A percentile compares a stretch with the other conserved stretches of the same genome.
Conservation (phyloP, 148 eudicot genomes). For the Arbutus unedo region DNA sequence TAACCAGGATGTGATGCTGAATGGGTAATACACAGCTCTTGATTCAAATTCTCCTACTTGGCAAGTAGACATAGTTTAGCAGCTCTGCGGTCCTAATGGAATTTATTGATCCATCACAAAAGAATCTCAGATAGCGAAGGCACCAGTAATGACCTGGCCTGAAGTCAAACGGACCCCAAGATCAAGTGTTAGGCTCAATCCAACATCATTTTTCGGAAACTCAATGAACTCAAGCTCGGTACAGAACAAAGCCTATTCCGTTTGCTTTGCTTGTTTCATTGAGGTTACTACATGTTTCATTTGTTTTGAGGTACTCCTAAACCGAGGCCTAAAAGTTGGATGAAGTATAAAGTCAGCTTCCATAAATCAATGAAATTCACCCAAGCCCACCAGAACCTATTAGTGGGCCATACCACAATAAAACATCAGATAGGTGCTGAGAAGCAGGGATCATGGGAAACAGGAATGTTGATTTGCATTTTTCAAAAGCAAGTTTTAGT, state of each 20-base stretch:
- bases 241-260: not conserved
- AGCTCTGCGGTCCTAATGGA: slow-evolving; percentile 1
- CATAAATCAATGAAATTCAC: not conserved
- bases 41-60: slow-evolving; percentile 8
- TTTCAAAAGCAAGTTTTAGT: slow-evolving; percentile 1
- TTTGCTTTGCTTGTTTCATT: not conserved
- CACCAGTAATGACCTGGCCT: not conserved
- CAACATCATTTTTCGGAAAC: slow-evolving; percentile 1
- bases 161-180: not conserved
- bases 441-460: not conserved
- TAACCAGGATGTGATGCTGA: not conserved
- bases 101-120: not conserved
- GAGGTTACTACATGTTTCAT: not conserved
- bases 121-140: not conserved
- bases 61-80: not conserved
- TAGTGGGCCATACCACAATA: not conserved
- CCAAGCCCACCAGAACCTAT: not conserved
- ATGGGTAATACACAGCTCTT: not conserved
- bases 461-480: slow-evolving; percentile 10
- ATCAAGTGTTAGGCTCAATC: not conserved
- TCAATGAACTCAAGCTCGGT: not conserved
- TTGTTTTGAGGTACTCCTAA: slow-evolving; percentile 1
- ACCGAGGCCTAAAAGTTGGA: not conserved
- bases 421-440: slow-evolving; percentile 3
- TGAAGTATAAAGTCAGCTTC: not conserved